Percentiles rank a stretch among this genome's conserved stretches.
phyloP scores from a whole-genome alignment of 208 protist species.

The Acanthamoeba culbertsoni region DNA sequence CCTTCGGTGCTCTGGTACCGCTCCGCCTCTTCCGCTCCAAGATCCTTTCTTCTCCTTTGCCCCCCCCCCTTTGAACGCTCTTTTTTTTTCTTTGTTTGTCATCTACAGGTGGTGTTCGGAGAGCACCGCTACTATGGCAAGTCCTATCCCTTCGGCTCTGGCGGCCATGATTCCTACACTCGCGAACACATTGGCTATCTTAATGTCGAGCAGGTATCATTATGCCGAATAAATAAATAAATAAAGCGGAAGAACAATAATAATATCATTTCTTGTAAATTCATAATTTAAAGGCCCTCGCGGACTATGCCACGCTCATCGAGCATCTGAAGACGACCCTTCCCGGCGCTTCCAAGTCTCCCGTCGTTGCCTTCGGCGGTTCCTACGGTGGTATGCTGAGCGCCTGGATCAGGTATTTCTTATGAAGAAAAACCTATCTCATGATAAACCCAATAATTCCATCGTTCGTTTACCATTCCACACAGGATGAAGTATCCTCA shows the following conservation, averaged over 20 bases:
- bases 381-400: constrained; percentile 80
- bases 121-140: constrained; percentile 89
- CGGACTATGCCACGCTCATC: constrained; percentile 86
- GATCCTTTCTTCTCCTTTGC: background rate
- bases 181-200: constrained; percentile 22
- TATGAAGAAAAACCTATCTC: background rate
- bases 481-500: constrained; percentile 84
- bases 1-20: constrained; percentile 79
- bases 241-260: too few species aligned
- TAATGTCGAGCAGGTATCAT: constrained; percentile 33
- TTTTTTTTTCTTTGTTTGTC: background rate
- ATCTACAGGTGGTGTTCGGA: constrained; percentile 79
- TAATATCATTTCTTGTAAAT: too few species aligned
- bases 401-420: constrained; percentile 8
- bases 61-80: background rate
- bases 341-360: constrained; percentile 44
- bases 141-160: constrained; percentile 76
- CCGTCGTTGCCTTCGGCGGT: constrained; percentile 86
- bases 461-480: constrained; percentile 73
- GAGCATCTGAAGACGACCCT: constrained; percentile 61
- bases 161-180: constrained; percentile 11
- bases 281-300: constrained; percentile 84
- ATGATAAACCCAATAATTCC: background rate
- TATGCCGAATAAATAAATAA: too few species aligned
- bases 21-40: background rate